These are phyloP conservation scores for Ustilago cynodontis DNA, from an alignment of 1,284 basidiomycete genomes.

Conservation along the genomic window DNA sequence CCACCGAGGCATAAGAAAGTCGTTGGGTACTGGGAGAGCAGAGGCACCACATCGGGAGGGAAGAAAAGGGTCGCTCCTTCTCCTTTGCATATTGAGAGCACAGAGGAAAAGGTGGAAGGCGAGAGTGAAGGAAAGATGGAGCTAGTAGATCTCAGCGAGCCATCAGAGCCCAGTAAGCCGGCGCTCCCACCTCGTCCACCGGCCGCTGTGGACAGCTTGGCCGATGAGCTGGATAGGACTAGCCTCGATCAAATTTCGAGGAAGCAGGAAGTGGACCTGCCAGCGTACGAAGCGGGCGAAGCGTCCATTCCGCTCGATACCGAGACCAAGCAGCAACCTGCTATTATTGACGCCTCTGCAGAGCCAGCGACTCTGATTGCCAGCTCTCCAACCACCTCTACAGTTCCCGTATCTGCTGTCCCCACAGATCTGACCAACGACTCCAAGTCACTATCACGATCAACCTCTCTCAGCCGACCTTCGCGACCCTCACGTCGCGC, in stretches of 20 bases:
- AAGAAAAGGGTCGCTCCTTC: slow-evolving; percentile 29
- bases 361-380: slow-evolving; percentile 2
- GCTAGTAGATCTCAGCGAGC: slow-evolving; percentile 22
- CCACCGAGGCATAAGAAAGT: slow-evolving; percentile 55
- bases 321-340: neutral
- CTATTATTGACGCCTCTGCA: slow-evolving; percentile 2
- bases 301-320: slow-evolving; percentile 10
- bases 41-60: slow-evolving; percentile 14
- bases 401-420: slow-evolving; percentile 1
- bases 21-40: slow-evolving; percentile 27
- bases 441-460: slow-evolving; percentile 18
- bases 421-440: slow-evolving; percentile 10
- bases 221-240: slow-evolving; percentile 13
- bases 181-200: slow-evolving; percentile 14
- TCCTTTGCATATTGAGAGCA: slow-evolving; percentile 9
- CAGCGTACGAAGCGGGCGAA: slow-evolving; percentile 14
- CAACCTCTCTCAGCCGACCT: slow-evolving; percentile 24
- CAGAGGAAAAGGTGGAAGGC: neutral
- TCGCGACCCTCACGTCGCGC: slow-evolving; percentile 38
- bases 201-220: slow-evolving; percentile 5
- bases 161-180: slow-evolving; percentile 7
- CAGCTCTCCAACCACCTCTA: neutral
- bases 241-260: slow-evolving; percentile 4
- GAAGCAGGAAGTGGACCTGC: neutral
- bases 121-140: slow-evolving; percentile 14